Base-by-base conservation (phyloP, 2,329 filamentous ascomycete genomes). In the Diplodia mutila region DNA sequence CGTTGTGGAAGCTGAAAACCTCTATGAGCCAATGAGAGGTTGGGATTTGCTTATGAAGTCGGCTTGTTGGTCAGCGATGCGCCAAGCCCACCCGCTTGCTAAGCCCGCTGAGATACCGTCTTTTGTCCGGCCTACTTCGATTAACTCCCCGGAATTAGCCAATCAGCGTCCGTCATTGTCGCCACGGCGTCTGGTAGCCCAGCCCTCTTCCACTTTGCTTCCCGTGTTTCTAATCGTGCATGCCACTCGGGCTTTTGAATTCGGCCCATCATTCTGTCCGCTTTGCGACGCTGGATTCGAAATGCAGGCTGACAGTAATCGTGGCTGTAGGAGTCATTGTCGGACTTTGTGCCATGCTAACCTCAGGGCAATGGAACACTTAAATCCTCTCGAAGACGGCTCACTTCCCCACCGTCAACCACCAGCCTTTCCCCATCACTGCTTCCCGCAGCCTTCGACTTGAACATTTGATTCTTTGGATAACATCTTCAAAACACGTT, bases 81-180 rank as follows among this genome's bases (percentile, higher is more conserved):
- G 57, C 57, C 57, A 61, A 61, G 57, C 9, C 9, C 23, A 21
- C 39, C 57, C 25, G 57, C 57, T 61, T 61, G 8, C 42, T 61
- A 61, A 61, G 27, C 57, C 37, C 39, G 57, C 57, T 61, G 39
- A 61, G 39, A 49, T 27, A 32, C 57, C 57, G 57, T 48, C 57
- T 61, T 61, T 61, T 16, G 57, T 61, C 57, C 57, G 57, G 16
- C 27, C 25, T n/a, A 48, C 25, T 34, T n/a, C 16, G 7, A 37
- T 16, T 34, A 61, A 32, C 57, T 61, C 57, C 57, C 29, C 18
- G 23, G 8, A 12, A 9, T 5, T 11, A 23, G 23, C 57, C 57
- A n/a, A 61, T 61, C 57, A 61, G 57, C 39, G 46, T 27, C 11
- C 57, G 4, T 6, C 3, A 3, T 14, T 21, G 57, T 25, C 16